Evolutionary conservation across 225 moss, liverwort and hornwort genomes (phyloP).

Genomic region (Polytrichum formosum): DNA sequence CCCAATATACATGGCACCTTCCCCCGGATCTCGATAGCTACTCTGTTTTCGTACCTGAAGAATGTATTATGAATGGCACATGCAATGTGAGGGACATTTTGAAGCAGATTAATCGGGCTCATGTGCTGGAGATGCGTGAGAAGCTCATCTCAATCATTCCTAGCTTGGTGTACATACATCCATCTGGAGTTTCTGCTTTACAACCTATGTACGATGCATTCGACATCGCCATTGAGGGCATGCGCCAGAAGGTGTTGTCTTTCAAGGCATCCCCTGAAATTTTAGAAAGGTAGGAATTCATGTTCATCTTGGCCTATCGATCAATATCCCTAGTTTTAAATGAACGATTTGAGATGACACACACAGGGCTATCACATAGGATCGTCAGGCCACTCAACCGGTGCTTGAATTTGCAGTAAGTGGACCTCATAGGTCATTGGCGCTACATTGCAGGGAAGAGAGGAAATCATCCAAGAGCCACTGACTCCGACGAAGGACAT

Average conservation of each 20-base stretch:
- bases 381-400: not conserved
- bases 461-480: not conserved
- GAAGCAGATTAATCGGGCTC: constrained; percentile 28
- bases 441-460: not conserved
- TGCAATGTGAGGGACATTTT: constrained; percentile 55
- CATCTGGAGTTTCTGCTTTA: constrained; percentile 33
- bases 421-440: not conserved
- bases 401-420: not conserved
- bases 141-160: constrained; percentile 71
- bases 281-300: not conserved
- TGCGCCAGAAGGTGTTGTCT: constrained; percentile 44
- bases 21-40: constrained; percentile 51
- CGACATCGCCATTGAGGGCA: constrained; percentile 65
- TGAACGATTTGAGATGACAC: not conserved
- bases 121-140: constrained; percentile 61
- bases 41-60: constrained; percentile 68
- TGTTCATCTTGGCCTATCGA: not conserved
- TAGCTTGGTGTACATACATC: constrained; percentile 58
- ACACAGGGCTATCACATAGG: not conserved
- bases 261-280: constrained; percentile 15
- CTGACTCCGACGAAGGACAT: not conserved
- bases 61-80: constrained; percentile 41
- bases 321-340: not conserved
- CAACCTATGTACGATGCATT: constrained; percentile 52
- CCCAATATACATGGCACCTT: constrained; percentile 80